phyloP scores from a whole-genome alignment of 805 yeast genomes.

The Lipomyces starkeyi region DNA sequence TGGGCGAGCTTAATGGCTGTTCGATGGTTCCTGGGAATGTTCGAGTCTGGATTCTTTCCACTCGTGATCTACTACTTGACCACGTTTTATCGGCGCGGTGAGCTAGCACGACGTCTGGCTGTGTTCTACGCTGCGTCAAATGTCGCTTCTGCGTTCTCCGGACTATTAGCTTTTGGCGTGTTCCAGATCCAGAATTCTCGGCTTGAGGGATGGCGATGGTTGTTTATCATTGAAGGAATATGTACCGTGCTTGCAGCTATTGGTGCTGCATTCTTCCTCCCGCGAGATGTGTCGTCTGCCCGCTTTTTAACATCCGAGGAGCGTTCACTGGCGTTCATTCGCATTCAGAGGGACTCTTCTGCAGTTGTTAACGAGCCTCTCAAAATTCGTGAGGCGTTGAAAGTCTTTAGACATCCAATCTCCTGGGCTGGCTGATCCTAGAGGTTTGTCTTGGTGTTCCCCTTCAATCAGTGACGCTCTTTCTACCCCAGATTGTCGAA shows the following conservation, averaged over 20 bases:
- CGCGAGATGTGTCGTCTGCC: conserved; percentile 49
- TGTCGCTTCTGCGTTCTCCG: conserved; percentile 64
- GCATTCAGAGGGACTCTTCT: conserved; percentile 56
- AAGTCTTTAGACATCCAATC: conserved; percentile 55
- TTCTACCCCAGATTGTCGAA: conserved; percentile 59
- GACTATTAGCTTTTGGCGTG: conserved; percentile 59
- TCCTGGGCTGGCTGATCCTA: conserved; percentile 53
- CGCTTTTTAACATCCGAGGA: conserved; percentile 52
- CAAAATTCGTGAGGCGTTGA: conserved; percentile 51
- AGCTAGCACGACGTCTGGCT: conserved; percentile 56
- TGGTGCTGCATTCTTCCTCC: conserved; percentile 47
- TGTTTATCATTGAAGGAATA: conserved; percentile 55
- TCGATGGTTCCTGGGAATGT: conserved; percentile 58
- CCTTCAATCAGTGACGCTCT: conserved; percentile 46
- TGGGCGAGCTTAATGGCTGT: conserved; percentile 54
- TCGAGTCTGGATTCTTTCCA: conserved; percentile 56
- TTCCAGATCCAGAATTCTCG: conserved; percentile 51
- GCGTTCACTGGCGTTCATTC: conserved; percentile 48
- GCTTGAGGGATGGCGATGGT: conserved; percentile 56
- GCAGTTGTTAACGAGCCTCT: conserved; percentile 49
- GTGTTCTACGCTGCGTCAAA: conserved; percentile 60
- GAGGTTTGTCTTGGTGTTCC: conserved; percentile 58
- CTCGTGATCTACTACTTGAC: conserved; percentile 51
- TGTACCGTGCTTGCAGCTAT: conserved; percentile 46
- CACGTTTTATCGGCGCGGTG: conserved; percentile 55